Evolutionary conservation across 805 yeast species (phyloP).

Genomic region (Candida michaelii): DNA sequence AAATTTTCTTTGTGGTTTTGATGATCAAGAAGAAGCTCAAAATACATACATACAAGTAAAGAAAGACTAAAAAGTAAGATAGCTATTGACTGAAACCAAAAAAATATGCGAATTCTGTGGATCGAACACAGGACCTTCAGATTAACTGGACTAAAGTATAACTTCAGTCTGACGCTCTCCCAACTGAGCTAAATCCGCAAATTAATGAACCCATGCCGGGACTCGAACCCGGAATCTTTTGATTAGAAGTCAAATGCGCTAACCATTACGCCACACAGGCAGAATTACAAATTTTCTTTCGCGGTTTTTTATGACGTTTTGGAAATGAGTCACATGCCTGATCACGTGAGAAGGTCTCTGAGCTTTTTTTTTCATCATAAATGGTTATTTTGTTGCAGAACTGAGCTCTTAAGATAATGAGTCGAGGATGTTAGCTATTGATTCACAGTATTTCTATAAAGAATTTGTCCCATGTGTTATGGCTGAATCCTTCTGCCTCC

Average conservation of each 20-base stretch:
- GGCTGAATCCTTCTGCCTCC: too few species aligned
- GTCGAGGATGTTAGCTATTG: too few species aligned
- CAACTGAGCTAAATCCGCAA: conserved; percentile 38
- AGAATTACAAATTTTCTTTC: not conserved
- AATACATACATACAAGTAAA: not conserved
- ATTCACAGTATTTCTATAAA: too few species aligned
- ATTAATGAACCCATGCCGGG: conserved; percentile 43
- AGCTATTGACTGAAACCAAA: conserved; percentile 7
- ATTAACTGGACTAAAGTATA: conserved; percentile 37
- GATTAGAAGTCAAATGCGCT: conserved; percentile 69
- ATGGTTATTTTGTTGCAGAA: too few species aligned
- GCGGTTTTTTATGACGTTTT: too few species aligned
- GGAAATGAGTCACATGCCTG: not conserved
- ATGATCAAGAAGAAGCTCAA: not conserved
- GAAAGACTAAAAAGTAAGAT: not conserved
- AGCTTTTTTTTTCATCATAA: too few species aligned
- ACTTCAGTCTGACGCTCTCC: conserved; percentile 41
- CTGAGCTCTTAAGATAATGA: too few species aligned
- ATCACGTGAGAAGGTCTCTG: too few species aligned
- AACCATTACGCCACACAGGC: conserved; percentile 67
- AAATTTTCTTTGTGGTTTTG: too few species aligned
- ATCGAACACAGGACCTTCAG: conserved; percentile 85
- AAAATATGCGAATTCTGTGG: conserved; percentile 62
- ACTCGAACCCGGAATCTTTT: conserved; percentile 67
- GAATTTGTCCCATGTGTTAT: too few species aligned